Percentiles rank a stretch among this genome's conserved stretches.
phyloP scores from a whole-genome alignment of 2,329 filamentous ascomycete genomes.

The Alternaria tenuissima region DNA sequence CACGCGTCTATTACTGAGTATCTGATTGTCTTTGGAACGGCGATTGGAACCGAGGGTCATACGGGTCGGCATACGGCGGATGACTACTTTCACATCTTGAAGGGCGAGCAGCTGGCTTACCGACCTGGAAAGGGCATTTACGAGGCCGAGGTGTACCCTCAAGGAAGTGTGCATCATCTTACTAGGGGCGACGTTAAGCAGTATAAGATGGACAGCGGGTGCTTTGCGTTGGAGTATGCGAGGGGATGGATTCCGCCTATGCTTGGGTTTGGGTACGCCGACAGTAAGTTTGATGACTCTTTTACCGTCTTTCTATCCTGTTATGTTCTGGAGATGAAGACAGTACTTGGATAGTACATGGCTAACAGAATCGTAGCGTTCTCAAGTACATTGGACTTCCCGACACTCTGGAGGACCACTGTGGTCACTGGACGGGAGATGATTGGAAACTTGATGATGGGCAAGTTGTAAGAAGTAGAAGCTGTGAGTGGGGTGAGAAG shows the following conservation, averaged over 20 bases:
- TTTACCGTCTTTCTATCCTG: not conserved
- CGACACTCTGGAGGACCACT: constrained; percentile 83
- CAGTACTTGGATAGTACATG: not conserved
- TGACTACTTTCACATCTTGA: constrained; percentile 93
- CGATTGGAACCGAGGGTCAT: constrained; percentile 87
- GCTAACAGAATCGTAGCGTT: constrained; percentile 55
- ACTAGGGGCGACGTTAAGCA: constrained; percentile 77
- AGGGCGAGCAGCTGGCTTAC: constrained; percentile 79
- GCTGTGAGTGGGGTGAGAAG: not conserved
- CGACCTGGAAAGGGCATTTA: constrained; percentile 67
- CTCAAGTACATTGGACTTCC: constrained; percentile 81
- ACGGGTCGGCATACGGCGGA: constrained; percentile 88
- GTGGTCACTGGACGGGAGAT: constrained; percentile 79
- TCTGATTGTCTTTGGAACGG: constrained; percentile 57
- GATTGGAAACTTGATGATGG: constrained; percentile 68
- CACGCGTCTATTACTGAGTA: constrained; percentile 84
- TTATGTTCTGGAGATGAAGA: not conserved
- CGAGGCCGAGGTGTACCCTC: constrained; percentile 73
- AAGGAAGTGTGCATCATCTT: constrained; percentile 76
- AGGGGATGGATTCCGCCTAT: constrained; percentile 92
- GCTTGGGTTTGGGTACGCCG: constrained; percentile 88
- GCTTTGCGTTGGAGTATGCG: constrained; percentile 85
- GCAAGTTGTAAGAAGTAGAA: constrained; percentile 23
- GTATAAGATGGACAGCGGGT: constrained; percentile 79
- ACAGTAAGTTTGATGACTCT: constrained; percentile 56